Percentiles rank a stretch among this genome's conserved stretches.
phyloP scores from a whole-genome alignment of 208 protist genomes.

The Acanthamoeba royreba region DNA sequence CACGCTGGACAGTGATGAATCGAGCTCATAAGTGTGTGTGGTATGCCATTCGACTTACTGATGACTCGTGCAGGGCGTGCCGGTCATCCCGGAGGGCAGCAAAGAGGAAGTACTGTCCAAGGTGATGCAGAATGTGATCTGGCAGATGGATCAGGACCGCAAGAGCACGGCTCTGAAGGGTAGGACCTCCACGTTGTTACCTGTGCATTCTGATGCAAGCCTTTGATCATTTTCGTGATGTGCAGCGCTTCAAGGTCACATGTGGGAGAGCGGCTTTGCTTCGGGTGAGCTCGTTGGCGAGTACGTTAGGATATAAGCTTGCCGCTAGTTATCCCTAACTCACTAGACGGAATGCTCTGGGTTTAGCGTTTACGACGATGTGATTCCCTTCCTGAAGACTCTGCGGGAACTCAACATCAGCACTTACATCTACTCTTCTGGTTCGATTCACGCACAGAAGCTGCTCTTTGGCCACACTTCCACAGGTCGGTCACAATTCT shows the following conservation, averaged over 20 bases:
- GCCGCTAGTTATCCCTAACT: too few relatives aligned
- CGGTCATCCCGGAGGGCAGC: neutral
- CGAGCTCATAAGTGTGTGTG: too few relatives aligned
- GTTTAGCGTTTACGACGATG: slow-evolving; percentile 55
- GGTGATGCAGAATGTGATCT: neutral
- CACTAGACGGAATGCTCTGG: neutral
- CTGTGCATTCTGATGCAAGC: neutral
- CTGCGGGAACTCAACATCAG: neutral
- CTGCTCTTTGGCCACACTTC: slow-evolving; percentile 79
- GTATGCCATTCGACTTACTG: too few relatives aligned
- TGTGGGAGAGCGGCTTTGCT: slow-evolving; percentile 73
- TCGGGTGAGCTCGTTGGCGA: slow-evolving; percentile 57
- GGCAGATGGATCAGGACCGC: slow-evolving; percentile 66
- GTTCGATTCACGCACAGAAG: slow-evolving; percentile 79
- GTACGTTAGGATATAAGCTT: too few relatives aligned
- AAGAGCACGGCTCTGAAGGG: slow-evolving; percentile 78
- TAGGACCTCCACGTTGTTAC: neutral
- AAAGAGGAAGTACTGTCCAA: neutral
- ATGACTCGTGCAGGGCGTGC: neutral
- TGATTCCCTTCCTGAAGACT: slow-evolving; percentile 38
- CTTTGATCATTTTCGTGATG: neutral
- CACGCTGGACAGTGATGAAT: too few relatives aligned
- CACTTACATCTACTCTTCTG: slow-evolving; percentile 86
- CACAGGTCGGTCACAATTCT: neutral
- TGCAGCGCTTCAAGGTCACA: slow-evolving; percentile 76